A percentile compares a stretch with the other conserved stretches of the same genome.
phyloP scores from a whole-genome alignment of 202 grass and related monocot genomes.

The Sporobolus alterniflorus region DNA sequence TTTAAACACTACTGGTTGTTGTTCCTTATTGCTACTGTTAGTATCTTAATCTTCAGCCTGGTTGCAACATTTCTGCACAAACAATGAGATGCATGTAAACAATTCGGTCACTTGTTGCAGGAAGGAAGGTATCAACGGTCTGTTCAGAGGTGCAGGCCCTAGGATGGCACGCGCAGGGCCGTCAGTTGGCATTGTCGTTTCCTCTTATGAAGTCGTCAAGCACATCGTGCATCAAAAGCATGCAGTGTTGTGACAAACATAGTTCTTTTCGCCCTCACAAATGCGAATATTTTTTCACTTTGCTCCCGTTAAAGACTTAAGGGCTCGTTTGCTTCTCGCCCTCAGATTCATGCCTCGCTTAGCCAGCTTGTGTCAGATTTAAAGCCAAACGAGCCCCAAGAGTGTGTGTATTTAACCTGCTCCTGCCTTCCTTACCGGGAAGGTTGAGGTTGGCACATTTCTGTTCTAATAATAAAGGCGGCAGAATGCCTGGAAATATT shows the following conservation, averaged over 20 bases:
- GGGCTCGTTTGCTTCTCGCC: background rate
- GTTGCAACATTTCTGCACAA: constrained; percentile 16
- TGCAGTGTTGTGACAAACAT: background rate
- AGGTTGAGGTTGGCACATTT: background rate
- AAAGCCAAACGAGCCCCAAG: too few species aligned
- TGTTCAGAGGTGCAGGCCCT: constrained; percentile 82
- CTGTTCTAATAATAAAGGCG: constrained; percentile 39
- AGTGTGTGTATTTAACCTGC: background rate
- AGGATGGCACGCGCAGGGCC: constrained; percentile 78
- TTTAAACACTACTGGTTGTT: too few species aligned
- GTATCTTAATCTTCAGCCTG: background rate
- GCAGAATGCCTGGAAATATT: constrained; percentile 8
- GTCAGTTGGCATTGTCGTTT: constrained; percentile 92
- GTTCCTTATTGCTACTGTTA: background rate
- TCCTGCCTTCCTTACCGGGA: constrained; percentile 8
- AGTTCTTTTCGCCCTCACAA: background rate
- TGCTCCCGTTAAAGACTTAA: background rate
- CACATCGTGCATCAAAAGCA: constrained; percentile 71
- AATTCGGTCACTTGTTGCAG: constrained; percentile 34
- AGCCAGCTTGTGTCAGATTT: too few species aligned
- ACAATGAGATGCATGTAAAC: background rate
- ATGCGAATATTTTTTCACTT: background rate
- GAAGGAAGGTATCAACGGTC: constrained; percentile 73
- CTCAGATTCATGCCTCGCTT: too few species aligned
- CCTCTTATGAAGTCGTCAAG: constrained; percentile 90